These are phyloP conservation scores for Irpex sp. DNA, from an alignment of 1,284 basidiomycete genomes.

Conservation along the genomic window DNA sequence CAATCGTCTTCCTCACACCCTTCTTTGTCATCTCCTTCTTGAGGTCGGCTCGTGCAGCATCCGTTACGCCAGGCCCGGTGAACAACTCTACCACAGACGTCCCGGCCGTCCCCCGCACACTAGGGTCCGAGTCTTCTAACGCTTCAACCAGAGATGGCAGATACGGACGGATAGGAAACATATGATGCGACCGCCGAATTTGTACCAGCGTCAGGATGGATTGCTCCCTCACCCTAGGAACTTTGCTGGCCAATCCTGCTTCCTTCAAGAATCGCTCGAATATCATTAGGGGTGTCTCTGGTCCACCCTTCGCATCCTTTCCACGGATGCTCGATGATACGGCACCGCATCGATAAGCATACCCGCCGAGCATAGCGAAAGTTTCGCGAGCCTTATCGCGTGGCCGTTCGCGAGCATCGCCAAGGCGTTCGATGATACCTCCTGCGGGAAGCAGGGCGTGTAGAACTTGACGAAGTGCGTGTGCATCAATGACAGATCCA, in stretches of 20 bases:
- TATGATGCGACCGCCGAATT: constrained; percentile 58
- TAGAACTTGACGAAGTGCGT: constrained; percentile 54
- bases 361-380: constrained; percentile 63
- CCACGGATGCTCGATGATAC: constrained; percentile 33
- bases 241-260: constrained; percentile 68
- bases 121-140: constrained; percentile 86
- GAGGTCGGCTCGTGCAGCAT: constrained; percentile 85
- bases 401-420: constrained; percentile 68
- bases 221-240: constrained; percentile 80
- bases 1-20: constrained; percentile 81
- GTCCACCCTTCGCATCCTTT: constrained; percentile 54
- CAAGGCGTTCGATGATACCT: constrained; percentile 77
- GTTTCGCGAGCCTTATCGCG: constrained; percentile 73
- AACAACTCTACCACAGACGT: constrained; percentile 82
- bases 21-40: constrained; percentile 89
- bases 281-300: constrained; percentile 67
- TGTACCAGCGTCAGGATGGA: constrained; percentile 62
- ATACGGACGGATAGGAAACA: constrained; percentile 82
- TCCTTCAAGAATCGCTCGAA: constrained; percentile 79
- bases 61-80: constrained; percentile 71
- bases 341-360: constrained; percentile 56
- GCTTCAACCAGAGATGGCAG: constrained; percentile 76
- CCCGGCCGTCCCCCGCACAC: constrained; percentile 83
- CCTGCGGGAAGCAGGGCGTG: constrained; percentile 63
- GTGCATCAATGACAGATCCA: constrained; percentile 42